Evolutionary conservation across 306 rosid species (phyloP).

Genomic region (Heteromeles arbutifolia): DNA sequence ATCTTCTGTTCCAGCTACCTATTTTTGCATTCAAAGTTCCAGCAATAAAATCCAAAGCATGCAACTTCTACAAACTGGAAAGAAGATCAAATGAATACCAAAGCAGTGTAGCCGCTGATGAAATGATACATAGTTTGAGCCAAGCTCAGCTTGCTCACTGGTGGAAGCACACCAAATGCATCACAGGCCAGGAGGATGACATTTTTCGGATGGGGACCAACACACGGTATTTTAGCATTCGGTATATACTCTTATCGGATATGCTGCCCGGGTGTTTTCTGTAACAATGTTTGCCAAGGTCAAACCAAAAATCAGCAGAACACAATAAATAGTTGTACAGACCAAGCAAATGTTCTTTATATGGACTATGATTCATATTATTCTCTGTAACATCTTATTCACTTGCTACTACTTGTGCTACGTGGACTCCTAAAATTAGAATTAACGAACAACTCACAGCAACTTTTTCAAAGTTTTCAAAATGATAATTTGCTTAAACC

Average conservation of each 20-base stretch:
- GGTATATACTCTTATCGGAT: slow-evolving; percentile 88
- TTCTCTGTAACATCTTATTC: not conserved
- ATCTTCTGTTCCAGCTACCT: slow-evolving; percentile 95
- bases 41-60: not conserved
- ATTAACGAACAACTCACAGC: not conserved
- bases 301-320: not conserved
- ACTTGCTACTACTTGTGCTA: not conserved
- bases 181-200: slow-evolving; percentile 89
- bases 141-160: slow-evolving; percentile 75
- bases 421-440: not conserved
- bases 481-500: not conserved
- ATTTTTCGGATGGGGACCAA: slow-evolving; percentile 85
- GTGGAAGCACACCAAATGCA: slow-evolving; percentile 92
- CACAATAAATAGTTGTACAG: not conserved
- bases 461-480: not conserved
- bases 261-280: slow-evolving; percentile 91
- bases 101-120: slow-evolving; percentile 90
- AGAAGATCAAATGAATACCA: slow-evolving; percentile 39
- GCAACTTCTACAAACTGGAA: not conserved
- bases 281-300: slow-evolving; percentile 9
- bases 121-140: slow-evolving; percentile 97
- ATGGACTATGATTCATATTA: not conserved
- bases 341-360: not conserved
- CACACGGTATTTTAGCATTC: slow-evolving; percentile 86
- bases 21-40: not conserved